Evolutionary conservation across 371 early-diverging fungal species (phyloP).

Genomic region (Choanephora cucurbitarum): DNA sequence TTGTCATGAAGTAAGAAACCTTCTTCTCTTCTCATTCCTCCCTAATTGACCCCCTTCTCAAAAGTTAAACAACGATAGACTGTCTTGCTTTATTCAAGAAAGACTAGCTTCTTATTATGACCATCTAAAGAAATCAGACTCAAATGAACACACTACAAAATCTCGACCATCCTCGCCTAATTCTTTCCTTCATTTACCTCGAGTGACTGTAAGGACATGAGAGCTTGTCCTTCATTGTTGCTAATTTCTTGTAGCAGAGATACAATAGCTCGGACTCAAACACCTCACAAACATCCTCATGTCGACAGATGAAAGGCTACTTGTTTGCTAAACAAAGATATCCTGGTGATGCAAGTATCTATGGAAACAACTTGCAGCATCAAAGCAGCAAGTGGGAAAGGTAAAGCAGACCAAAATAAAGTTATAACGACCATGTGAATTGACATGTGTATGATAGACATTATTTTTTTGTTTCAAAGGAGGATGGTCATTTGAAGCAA

Average conservation of each 20-base stretch:
- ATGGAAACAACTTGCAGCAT: conserved; percentile 9
- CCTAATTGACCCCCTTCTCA: background rate
- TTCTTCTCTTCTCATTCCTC: too few species aligned
- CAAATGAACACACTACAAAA: conserved; percentile 9
- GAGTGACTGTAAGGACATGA: conserved; percentile 28
- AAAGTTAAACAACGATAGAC: conserved; percentile 24
- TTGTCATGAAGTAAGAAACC: conserved; percentile 1
- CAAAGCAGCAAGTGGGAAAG: conserved; percentile 27
- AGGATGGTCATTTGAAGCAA: conserved; percentile 32
- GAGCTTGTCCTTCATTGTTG: too few species aligned
- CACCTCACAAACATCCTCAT: conserved; percentile 9
- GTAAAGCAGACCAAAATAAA: conserved; percentile 16
- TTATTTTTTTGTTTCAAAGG: conserved; percentile 31
- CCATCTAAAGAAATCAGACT: conserved; percentile 20
- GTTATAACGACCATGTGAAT: too few species aligned
- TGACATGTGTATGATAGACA: conserved; percentile 8
- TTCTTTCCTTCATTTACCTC: conserved; percentile 21
- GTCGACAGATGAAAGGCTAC: conserved; percentile 30
- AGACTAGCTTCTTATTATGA: conserved; percentile 28
- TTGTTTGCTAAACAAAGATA: conserved; percentile 19
- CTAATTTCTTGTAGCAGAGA: too few species aligned
- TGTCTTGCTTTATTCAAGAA: conserved; percentile 35
- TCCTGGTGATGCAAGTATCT: conserved; percentile 10
- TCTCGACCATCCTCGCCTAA: conserved; percentile 21
- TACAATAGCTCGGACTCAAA: conserved; percentile 30